Evolutionary conservation across 176 grass and related monocot species (phyloP), one percentile per base, ranked within the genome.

Genomic region (Triticum monococcum): DNA sequence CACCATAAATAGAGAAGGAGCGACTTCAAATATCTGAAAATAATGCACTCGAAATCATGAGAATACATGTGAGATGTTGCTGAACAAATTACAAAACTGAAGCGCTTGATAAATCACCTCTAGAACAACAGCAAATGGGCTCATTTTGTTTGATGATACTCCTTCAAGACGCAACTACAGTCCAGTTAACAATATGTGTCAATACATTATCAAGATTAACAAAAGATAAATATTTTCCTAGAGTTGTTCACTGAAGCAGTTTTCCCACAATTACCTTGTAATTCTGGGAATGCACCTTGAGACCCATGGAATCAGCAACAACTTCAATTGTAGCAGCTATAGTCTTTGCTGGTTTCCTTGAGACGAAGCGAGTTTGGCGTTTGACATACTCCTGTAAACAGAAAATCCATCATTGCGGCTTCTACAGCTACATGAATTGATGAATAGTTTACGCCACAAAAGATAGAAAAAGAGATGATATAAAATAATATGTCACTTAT

Each of bases 351-450:
- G 97, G 90, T 87, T 94, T 90, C 64, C 94, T 86, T 12, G 97
- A 99, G 65, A 99, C 90, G 83, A 99, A 99, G 50, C 97, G 94
- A 54, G 97, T 99, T 91, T 99, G 97, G 8, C 92, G 87, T 84
- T 91, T 94, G 72, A 99, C 90, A 87, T 64, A 96, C 30, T 99
- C 97, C 97, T 99, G 74, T 35, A 61, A 56, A 81, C 30, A 35
- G 20, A 87, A 90, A 70, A 80, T 75, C 5, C 32, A 69, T 54
- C 10, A 86, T 10, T 68, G 50, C 6, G 12, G 22, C 43, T 56
- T 52, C 72, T 71, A 82, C 10, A 69, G 43, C 68, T 13, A 57
- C 80, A 85, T 78, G 8, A 77, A 36, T 36, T 67, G 22, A 56
- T 78, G 28, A 54, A 32, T 36, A 78, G 41, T 54, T 33, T 33